A percentile compares a stretch with the other conserved stretches of the same genome.
Evolutionary conservation across 495 filamentous ascomycete species (phyloP).

Genomic region (Aspergillus funiculosus): DNA sequence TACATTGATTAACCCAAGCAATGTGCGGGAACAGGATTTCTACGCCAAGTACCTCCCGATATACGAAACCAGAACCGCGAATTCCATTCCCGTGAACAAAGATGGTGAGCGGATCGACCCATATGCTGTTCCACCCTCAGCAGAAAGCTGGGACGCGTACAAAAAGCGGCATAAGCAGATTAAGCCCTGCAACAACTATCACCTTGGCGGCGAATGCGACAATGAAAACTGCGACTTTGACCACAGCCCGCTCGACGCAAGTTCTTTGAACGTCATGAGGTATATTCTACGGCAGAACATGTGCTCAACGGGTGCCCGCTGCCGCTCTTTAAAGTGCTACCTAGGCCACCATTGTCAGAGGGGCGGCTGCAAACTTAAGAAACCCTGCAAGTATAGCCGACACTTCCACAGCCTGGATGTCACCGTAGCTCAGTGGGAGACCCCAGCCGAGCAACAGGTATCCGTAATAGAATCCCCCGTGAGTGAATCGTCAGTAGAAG

Average conservation of each 20-base stretch:
- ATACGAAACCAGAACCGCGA: conserved; percentile 19
- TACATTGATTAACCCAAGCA: conserved; percentile 7
- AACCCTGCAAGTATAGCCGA: conserved; percentile 34
- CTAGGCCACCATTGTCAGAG: conserved; percentile 44
- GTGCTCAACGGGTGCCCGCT: conserved; percentile 29
- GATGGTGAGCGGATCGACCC: conserved; percentile 40
- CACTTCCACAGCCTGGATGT: conserved; percentile 30
- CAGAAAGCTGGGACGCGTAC: conserved; percentile 30
- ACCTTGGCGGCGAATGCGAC: conserved; percentile 37
- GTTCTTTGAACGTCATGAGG: conserved; percentile 29
- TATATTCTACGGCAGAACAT: conserved; percentile 35
- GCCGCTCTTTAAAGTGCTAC: conserved; percentile 40
- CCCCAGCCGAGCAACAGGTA: not conserved
- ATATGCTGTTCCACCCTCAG: conserved; percentile 24
- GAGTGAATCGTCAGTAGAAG: not conserved
- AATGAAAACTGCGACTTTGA: conserved; percentile 34
- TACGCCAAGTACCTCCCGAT: conserved; percentile 24
- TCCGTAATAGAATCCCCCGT: not conserved
- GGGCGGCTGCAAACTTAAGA: conserved; percentile 32
- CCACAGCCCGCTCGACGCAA: conserved; percentile 33
- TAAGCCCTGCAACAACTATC: conserved; percentile 41
- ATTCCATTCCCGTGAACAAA: conserved; percentile 40
- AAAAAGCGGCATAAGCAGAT: conserved; percentile 28
- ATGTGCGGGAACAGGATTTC: conserved; percentile 24
- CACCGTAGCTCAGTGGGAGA: not conserved